phyloP scores from a whole-genome alignment of 805 yeast genomes.

The Naumovozyma baii region DNA sequence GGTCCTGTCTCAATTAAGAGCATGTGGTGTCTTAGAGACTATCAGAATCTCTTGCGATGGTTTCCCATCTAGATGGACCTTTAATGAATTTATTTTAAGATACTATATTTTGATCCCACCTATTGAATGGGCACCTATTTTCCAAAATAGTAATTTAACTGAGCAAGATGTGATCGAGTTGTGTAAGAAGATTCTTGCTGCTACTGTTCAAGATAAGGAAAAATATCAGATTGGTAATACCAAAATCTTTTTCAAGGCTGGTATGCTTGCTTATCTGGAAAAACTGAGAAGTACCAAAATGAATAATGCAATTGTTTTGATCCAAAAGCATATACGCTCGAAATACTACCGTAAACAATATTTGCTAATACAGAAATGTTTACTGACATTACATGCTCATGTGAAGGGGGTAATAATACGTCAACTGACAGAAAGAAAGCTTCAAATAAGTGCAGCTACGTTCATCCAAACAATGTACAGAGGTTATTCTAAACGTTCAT shows the following conservation, averaged over 20 bases:
- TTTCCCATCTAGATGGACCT: conserved; percentile 93
- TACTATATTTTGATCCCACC: conserved; percentile 78
- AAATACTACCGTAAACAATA: conserved; percentile 53
- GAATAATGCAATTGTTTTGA: conserved; percentile 64
- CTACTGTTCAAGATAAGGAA: conserved; percentile 51
- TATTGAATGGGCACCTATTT: conserved; percentile 51
- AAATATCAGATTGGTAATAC: conserved; percentile 88
- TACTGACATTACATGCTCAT: conserved; percentile 48
- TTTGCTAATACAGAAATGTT: conserved; percentile 43
- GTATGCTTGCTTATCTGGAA: conserved; percentile 87
- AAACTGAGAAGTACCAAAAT: conserved; percentile 74
- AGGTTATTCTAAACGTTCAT: conserved; percentile 41
- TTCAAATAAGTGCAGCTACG: conserved; percentile 53
- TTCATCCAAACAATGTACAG: conserved; percentile 61
- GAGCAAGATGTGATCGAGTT: conserved; percentile 51
- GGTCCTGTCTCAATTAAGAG: conserved; percentile 92
- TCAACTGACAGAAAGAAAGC: conserved; percentile 42
- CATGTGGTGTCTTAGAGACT: conserved; percentile 97
- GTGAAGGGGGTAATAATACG: conserved; percentile 58
- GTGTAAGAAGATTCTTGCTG: conserved; percentile 56
- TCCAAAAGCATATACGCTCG: conserved; percentile 75
- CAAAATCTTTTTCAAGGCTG: conserved; percentile 92
- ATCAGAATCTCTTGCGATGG: conserved; percentile 96
- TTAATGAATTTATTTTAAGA: conserved; percentile 83
- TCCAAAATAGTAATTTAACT: conserved; percentile 39